phyloP scores from a whole-genome alignment of 2,329 filamentous ascomycete genomes.

The Scortechinia acanthostroma region DNA sequence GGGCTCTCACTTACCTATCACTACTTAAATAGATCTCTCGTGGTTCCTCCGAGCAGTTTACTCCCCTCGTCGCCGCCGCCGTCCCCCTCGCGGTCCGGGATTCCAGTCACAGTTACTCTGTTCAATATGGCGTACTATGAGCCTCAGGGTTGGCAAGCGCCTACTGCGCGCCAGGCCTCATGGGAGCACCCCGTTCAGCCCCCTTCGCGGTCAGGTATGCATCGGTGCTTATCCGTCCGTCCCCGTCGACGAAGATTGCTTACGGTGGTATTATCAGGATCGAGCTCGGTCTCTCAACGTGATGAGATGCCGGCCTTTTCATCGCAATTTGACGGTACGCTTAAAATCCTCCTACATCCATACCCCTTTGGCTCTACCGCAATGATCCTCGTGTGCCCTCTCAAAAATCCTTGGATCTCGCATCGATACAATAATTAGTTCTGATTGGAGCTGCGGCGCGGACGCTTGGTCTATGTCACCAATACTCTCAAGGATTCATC shows the following conservation, averaged over 20 bases:
- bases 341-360: constrained; percentile 4
- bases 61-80: too few species aligned
- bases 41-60: too few species aligned
- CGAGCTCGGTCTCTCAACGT: constrained; percentile 66
- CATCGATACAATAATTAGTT: too few species aligned
- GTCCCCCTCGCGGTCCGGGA: too few species aligned
- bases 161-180: constrained; percentile 53
- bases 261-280: constrained; percentile 38
- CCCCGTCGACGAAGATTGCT: not conserved
- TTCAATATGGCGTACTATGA: constrained; percentile 64
- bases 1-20: too few species aligned
- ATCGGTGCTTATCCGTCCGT: not conserved
- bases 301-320: constrained; percentile 75
- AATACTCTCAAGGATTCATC: constrained; percentile 2
- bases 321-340: constrained; percentile 84
- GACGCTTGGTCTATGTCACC: not conserved
- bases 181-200: constrained; percentile 70
- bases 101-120: too few species aligned
- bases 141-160: constrained; percentile 48
- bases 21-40: too few species aligned
- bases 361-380: not conserved
- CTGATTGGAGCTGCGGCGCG: constrained; percentile 2
- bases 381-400: too few species aligned
- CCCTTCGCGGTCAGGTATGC: constrained; percentile 63
- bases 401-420: too few species aligned